phyloP scores from a whole-genome alignment of 192 early-diverging fungal species.

The Gamsiella multidivaricata region DNA sequence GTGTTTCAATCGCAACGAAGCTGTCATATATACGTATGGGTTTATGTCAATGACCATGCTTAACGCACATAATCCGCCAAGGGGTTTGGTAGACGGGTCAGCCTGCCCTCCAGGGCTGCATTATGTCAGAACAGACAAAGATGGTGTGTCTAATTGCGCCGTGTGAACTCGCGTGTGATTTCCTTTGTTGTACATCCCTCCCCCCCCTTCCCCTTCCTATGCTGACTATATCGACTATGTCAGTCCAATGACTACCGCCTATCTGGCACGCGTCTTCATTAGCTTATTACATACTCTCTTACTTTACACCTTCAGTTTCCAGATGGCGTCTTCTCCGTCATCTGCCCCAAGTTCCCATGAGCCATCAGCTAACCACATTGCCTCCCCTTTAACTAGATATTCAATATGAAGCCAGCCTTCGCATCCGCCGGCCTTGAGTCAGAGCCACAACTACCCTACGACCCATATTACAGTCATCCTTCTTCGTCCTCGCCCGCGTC shows the following conservation, averaged over 20 bases:
- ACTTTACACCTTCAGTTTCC: too few relatives aligned
- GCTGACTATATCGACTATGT: too few relatives aligned
- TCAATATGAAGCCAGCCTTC: slow-evolving; percentile 34
- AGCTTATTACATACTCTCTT: too few relatives aligned
- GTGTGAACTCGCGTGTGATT: neutral
- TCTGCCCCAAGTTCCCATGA: slow-evolving; percentile 8
- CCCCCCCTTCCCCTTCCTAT: neutral
- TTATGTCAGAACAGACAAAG: slow-evolving; percentile 14
- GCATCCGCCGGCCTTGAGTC: slow-evolving; percentile 15
- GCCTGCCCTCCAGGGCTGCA: neutral
- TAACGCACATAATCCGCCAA: too few relatives aligned
- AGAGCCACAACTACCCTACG: slow-evolving; percentile 5
- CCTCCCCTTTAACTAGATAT: neutral
- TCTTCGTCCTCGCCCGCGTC: slow-evolving; percentile 8
- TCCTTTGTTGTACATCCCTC: neutral
- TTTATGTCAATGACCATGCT: too few relatives aligned
- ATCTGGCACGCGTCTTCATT: neutral
- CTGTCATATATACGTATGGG: neutral
- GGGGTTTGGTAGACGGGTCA: too few relatives aligned
- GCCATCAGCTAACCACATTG: neutral
- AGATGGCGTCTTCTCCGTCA: neutral
- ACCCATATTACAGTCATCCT: slow-evolving; percentile 33
- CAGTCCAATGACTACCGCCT: neutral
- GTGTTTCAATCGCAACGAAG: neutral
- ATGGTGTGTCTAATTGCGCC: slow-evolving; percentile 2